Conservation (phyloP, 1,284 basidiomycete genomes). For the Sanghuangporus sanghuang region DNA sequence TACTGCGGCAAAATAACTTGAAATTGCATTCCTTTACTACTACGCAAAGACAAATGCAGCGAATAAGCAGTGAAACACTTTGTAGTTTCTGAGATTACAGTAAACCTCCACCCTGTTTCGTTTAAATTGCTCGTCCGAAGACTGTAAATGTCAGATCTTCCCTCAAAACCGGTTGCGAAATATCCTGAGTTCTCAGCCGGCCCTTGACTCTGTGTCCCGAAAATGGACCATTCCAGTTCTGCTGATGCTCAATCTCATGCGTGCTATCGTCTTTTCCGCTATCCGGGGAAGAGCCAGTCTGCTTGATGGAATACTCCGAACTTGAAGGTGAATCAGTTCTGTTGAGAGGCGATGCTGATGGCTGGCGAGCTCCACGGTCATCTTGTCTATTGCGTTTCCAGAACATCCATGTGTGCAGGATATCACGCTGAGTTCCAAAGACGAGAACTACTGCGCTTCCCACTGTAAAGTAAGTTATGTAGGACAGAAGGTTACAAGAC, state of each 20-base stretch:
- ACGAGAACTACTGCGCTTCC: conserved; percentile 37
- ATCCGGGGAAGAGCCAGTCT: not conserved
- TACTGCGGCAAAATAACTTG: too few species aligned
- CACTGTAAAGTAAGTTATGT: conserved; percentile 26
- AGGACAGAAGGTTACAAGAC: not conserved
- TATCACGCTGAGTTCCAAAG: conserved; percentile 42
- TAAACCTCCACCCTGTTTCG: not conserved
- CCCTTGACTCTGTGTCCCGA: not conserved
- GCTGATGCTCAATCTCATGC: not conserved
- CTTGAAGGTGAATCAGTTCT: not conserved
- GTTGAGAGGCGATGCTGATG: not conserved
- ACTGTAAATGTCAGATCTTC: conserved; percentile 12
- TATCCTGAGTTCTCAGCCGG: conserved; percentile 5
- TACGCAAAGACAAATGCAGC: not conserved
- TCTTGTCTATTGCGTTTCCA: conserved; percentile 24
- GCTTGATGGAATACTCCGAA: not conserved
- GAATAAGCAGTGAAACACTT: not conserved
- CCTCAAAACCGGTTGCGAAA: conserved; percentile 9
- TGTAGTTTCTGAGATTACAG: not conserved
- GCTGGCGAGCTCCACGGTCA: not conserved
- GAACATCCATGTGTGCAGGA: conserved; percentile 35
- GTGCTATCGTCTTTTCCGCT: not conserved
- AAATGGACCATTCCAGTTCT: not conserved
- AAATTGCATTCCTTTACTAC: too few species aligned
- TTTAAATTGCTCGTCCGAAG: not conserved